These are phyloP conservation scores for Cyberlindnera lachancei DNA, from an alignment of 805 yeast genomes.

Conservation along the genomic window DNA sequence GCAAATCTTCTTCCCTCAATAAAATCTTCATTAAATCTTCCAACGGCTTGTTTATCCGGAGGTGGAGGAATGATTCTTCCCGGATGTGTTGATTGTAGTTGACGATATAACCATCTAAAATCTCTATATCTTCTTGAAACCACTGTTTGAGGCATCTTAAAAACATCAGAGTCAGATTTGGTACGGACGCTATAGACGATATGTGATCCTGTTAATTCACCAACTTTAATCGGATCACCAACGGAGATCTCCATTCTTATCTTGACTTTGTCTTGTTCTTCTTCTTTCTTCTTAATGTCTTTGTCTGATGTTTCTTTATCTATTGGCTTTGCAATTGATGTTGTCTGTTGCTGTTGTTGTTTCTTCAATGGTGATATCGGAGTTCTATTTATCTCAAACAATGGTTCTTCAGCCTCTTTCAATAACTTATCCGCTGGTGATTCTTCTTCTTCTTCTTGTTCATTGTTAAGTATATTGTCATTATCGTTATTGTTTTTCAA, in stretches of 20 bases:
- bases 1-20: constrained; percentile 80
- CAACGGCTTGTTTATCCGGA: constrained; percentile 88
- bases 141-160: constrained; percentile 33
- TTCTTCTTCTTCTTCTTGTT: constrained; percentile 21
- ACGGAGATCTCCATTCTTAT: constrained; percentile 55
- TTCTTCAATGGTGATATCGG: constrained; percentile 20
- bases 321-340: neutral
- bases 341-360: neutral
- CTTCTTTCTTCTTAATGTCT: neutral
- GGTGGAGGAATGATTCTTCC: constrained; percentile 94
- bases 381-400: constrained; percentile 36
- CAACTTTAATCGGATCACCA: constrained; percentile 87
- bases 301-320: constrained; percentile 6
- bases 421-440: constrained; percentile 29
- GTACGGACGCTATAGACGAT: constrained; percentile 79
- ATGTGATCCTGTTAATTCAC: constrained; percentile 83
- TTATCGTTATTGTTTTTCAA: neutral
- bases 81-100: constrained; percentile 77
- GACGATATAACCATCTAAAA: constrained; percentile 91
- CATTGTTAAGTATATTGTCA: constrained; percentile 24
- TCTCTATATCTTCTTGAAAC: constrained; percentile 87
- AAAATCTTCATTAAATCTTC: constrained; percentile 85
- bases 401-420: constrained; percentile 45
- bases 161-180: constrained; percentile 30
- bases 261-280: neutral